Evolutionary conservation across 345 rosid genomes (phyloP).

Genomic region (Boechera stricta): DNA sequence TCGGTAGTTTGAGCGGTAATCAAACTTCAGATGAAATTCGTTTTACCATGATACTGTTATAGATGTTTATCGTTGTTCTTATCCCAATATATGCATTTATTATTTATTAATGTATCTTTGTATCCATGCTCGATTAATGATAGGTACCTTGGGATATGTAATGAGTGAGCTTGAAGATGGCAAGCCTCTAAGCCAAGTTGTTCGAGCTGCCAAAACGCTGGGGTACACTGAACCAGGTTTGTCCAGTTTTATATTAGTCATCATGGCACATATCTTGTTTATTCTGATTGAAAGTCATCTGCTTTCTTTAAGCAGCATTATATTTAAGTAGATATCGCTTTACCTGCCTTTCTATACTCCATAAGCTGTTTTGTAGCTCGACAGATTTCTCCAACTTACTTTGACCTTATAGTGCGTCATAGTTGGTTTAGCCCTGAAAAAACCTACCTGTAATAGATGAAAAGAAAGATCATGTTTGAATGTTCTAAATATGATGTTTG

Average conservation of each 20-base stretch:
- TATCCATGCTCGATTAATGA: slow-evolving; percentile 7
- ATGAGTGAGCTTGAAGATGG: slow-evolving; percentile 97
- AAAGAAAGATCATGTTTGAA: not conserved
- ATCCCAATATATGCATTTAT: slow-evolving; percentile 13
- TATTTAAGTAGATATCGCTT: not conserved
- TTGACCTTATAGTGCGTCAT: slow-evolving; percentile 4
- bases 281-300: slow-evolving; percentile 22
- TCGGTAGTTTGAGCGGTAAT: slow-evolving; percentile 91
- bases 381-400: slow-evolving; percentile 3
- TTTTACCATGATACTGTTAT: slow-evolving; percentile 13
- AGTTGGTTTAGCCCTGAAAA: slow-evolving; percentile 13
- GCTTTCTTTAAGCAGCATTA: slow-evolving; percentile 24
- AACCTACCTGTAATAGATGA: slow-evolving; percentile 9
- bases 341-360: not conserved
- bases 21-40: slow-evolving; percentile 27
- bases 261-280: slow-evolving; percentile 27
- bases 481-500: slow-evolving; percentile 9
- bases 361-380: slow-evolving; percentile 5
- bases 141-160: slow-evolving; percentile 91
- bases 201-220: slow-evolving; percentile 76
- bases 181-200: slow-evolving; percentile 87
- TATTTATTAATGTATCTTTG: not conserved
- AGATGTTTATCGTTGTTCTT: slow-evolving; percentile 9
- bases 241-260: slow-evolving; percentile 13
- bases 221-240: slow-evolving; percentile 98